Percentiles rank a stretch among this genome's conserved stretches.
Evolutionary conservation across 225 moss, liverwort and hornwort species (phyloP).

Genomic region (Anthoceros angustus): DNA sequence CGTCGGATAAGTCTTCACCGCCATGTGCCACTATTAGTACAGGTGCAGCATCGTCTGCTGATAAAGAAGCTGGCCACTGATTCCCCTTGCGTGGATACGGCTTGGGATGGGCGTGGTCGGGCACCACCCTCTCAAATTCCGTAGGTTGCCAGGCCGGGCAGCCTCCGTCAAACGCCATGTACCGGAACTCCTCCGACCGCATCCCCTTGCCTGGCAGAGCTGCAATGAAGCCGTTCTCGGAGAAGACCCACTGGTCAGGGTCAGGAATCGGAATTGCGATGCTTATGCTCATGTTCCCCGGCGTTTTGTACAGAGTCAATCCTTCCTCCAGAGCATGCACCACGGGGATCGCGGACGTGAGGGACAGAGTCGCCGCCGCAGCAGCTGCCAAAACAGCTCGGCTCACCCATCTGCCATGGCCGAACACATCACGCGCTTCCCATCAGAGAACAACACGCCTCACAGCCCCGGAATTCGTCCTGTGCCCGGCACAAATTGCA

Average conservation of each 20-base stretch:
- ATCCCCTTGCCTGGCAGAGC: slow-evolving; percentile 19
- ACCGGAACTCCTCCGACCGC: slow-evolving; percentile 2
- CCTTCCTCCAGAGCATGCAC: slow-evolving; percentile 22
- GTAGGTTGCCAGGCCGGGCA: slow-evolving; percentile 35
- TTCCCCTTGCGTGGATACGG: slow-evolving; percentile 21
- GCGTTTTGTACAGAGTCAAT: slow-evolving; percentile 6
- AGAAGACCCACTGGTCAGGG: slow-evolving; percentile 24
- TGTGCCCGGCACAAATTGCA: too few species aligned
- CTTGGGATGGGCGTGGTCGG: slow-evolving; percentile 26
- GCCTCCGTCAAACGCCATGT: slow-evolving; percentile 18
- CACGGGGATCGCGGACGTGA: slow-evolving; percentile 15
- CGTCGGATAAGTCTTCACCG: background rate
- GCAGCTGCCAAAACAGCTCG: slow-evolving; percentile 17
- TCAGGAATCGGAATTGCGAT: slow-evolving; percentile 45
- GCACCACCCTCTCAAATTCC: slow-evolving; percentile 35
- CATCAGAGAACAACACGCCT: background rate
- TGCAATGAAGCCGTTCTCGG: slow-evolving; percentile 26
- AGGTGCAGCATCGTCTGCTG: slow-evolving; percentile 16
- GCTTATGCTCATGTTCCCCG: slow-evolving; percentile 22
- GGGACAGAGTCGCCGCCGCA: slow-evolving; percentile 20
- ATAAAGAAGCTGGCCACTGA: slow-evolving; percentile 30
- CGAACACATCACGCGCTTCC: background rate
- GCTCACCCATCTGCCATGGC: slow-evolving; percentile 10
- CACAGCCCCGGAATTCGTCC: background rate
- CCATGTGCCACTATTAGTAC: background rate